phyloP scores from a whole-genome alignment of 352 stramenopile species.

The Phytophthora meadii region DNA sequence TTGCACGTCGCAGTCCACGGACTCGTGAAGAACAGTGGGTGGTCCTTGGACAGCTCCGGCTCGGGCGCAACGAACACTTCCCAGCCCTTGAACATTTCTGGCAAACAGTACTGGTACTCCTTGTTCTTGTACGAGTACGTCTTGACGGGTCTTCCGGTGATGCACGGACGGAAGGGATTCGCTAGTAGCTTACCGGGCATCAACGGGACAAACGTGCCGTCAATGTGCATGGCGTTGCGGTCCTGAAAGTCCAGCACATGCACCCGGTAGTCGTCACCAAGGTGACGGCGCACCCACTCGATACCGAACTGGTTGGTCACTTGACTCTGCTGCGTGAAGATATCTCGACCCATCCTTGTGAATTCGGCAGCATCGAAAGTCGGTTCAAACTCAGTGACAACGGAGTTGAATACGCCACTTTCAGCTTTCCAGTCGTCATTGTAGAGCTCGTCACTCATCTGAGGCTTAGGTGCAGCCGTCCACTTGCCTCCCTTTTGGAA shows the following conservation, averaged over 20 bases:
- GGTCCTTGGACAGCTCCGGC: slow-evolving; percentile 75
- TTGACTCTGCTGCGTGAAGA: slow-evolving; percentile 92
- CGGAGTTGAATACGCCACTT: slow-evolving; percentile 81
- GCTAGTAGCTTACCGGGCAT: slow-evolving; percentile 88
- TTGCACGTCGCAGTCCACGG: slow-evolving; percentile 93
- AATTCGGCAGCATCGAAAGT: slow-evolving; percentile 92
- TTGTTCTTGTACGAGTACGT: slow-evolving; percentile 91
- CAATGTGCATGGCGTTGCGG: slow-evolving; percentile 93
- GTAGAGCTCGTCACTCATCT: slow-evolving; percentile 92
- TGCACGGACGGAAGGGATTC: slow-evolving; percentile 89
- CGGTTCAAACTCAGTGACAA: slow-evolving; percentile 91
- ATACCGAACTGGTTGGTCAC: slow-evolving; percentile 93
- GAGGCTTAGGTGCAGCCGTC: slow-evolving; percentile 89
- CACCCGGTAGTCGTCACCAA: slow-evolving; percentile 87
- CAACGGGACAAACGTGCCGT: slow-evolving; percentile 89
- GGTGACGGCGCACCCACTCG: slow-evolving; percentile 88
- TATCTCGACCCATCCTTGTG: slow-evolving; percentile 90
- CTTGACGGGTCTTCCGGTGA: slow-evolving; percentile 86
- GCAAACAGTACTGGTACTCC: slow-evolving; percentile 87
- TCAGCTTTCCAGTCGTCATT: slow-evolving; percentile 88
- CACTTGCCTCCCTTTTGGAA: slow-evolving; percentile 90
- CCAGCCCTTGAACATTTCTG: slow-evolving; percentile 93
- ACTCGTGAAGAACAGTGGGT: slow-evolving; percentile 92
- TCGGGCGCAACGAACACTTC: slow-evolving; percentile 89
- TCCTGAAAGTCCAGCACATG: slow-evolving; percentile 92